A percentile compares a stretch with the other conserved stretches of the same genome.
Evolutionary conservation across 108 stramenopile genomes (phyloP).

Genomic region (Ochromonas danica): DNA sequence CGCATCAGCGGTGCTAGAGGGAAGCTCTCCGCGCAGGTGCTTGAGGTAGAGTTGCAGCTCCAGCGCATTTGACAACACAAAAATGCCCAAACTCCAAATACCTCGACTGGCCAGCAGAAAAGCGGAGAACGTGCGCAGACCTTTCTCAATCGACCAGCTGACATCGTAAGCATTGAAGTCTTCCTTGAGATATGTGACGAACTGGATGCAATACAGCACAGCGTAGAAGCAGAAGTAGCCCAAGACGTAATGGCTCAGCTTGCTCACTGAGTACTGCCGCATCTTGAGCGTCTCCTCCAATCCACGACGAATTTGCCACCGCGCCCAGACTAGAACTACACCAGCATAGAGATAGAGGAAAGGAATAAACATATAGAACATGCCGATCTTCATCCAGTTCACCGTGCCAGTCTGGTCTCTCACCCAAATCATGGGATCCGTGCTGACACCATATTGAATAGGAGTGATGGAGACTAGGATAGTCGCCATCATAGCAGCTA

Average conservation of each 20-base stretch:
- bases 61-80: neutral
- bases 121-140: neutral
- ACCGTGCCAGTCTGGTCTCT: neutral
- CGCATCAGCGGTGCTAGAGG: neutral
- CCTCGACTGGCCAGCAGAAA: constrained; percentile 4
- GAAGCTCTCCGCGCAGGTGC: neutral
- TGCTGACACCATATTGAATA: constrained; percentile 23
- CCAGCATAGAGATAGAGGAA: constrained; percentile 17
- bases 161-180: neutral
- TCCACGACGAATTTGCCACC: constrained; percentile 2
- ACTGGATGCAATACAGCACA: neutral
- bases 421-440: constrained; percentile 28
- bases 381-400: neutral
- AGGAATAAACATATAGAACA: constrained; percentile 22
- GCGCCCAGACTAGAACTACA: neutral
- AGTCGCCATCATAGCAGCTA: neutral
- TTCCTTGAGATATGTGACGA: neutral
- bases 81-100: neutral
- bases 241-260: too few relatives aligned
- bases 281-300: constrained; percentile 11
- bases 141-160: neutral
- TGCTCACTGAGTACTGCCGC: constrained; percentile 1
- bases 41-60: neutral
- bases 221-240: too few relatives aligned
- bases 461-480: neutral